Evolutionary conservation across 805 yeast species (phyloP), one percentile per base, ranked within the genome.

Genomic region (Myxozyma vanderwaltii): DNA sequence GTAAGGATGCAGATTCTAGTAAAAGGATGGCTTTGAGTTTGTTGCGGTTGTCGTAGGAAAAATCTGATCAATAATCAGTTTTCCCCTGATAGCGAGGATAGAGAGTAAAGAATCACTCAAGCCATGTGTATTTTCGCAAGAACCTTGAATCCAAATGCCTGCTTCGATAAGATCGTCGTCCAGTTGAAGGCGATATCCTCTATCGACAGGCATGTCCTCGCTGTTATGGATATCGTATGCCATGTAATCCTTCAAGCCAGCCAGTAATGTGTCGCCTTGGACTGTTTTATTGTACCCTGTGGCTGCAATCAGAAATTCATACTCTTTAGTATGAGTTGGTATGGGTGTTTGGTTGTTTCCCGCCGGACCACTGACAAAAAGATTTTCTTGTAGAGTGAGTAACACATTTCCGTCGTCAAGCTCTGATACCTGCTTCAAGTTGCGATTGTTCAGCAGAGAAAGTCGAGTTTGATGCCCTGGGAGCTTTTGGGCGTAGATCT

Each of bases 61-160:
- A 21, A 26, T 29, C 51, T 31, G 51, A n/a, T n/a, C 39, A 19
- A 31, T 59, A 7, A 67, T 63, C 40, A 61, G 54, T 15, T 59
- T 45, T 13, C 67, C 65, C 36, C 69, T 36, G 10, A 64, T 49
- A 13, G 69, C 62, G 56, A 67, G 19, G 15, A 66, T 63, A 15
- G 69, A 67, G 10, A 67, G 53, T 15, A 67, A 53, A 8, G 69
- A 46, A 53, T 67, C 69, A 33, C 69, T 67, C 49, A 67, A 46
- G 5, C 69, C 69, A 39, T 67, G 69, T 6, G 66, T 60, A 21
- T 24, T 40, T 50, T 67, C 68, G 41, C 61, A 56, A 13, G 55
- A 56, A 6, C 69, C 69, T 39, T 65, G 69, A 5, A 67, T 21
- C 69, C 69, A 67, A 6, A 67, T 31, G 4, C 66, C 62, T 13